Conservation (phyloP, 2,329 filamentous ascomycete genomes). For the Beauveria sp. region DNA sequence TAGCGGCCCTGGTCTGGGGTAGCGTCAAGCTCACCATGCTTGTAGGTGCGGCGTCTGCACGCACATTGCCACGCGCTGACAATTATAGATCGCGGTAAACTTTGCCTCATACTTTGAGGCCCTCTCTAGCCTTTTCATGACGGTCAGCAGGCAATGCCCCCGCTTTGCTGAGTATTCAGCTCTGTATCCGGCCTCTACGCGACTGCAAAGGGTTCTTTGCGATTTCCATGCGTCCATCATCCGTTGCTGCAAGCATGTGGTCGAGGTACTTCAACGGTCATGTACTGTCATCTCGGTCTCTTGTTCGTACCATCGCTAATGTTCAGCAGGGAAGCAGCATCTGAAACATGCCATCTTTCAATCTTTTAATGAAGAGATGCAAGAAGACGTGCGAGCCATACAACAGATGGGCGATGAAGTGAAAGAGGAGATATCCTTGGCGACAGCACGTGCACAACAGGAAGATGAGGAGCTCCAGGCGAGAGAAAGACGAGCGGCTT, state of each 20-base stretch:
- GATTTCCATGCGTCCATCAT: conserved; percentile 29
- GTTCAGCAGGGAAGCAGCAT: neutral
- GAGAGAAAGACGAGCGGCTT: neutral
- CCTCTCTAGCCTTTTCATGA: neutral
- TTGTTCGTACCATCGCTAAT: neutral
- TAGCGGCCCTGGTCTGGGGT: conserved; percentile 36
- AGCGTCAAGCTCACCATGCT: conserved; percentile 33
- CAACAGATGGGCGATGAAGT: neutral
- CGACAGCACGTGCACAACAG: neutral
- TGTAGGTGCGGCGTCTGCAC: conserved; percentile 15
- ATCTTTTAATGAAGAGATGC: neutral
- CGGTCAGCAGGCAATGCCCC: neutral
- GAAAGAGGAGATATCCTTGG: neutral
- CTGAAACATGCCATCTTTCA: neutral
- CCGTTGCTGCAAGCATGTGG: conserved; percentile 25
- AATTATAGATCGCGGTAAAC: neutral
- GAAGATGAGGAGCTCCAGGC: neutral
- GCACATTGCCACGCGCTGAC: neutral
- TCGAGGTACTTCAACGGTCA: conserved; percentile 19
- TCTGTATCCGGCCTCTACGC: neutral
- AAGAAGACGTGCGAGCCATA: neutral
- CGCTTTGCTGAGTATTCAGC: neutral
- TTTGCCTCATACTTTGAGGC: neutral
- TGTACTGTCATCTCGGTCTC: neutral
- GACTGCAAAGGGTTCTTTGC: conserved; percentile 18